A percentile compares a stretch with the other conserved stretches of the same genome.
Conservation (phyloP, 2,329 filamentous ascomycete genomes). For the Diaporthe ilicicola region DNA sequence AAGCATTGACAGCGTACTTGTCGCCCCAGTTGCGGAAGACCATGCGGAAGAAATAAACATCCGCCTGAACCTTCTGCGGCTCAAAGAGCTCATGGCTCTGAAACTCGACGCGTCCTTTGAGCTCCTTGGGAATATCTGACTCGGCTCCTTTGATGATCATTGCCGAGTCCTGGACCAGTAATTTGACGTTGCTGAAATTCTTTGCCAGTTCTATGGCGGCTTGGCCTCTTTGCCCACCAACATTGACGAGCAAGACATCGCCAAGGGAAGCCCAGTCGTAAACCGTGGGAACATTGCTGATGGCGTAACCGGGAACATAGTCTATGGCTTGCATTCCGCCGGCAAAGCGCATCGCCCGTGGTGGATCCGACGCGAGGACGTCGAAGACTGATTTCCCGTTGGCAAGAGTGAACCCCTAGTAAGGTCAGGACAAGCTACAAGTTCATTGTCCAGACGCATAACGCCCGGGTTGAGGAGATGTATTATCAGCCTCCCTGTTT, state of each 20-base stretch:
- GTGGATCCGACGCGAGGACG: neutral
- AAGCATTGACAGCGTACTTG: conserved; percentile 41
- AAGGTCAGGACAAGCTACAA: neutral
- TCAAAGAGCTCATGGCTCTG: conserved; percentile 13
- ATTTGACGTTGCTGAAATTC: neutral
- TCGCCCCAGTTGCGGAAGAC: conserved; percentile 57
- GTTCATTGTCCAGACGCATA: neutral
- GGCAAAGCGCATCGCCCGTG: neutral
- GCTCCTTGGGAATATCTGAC: neutral
- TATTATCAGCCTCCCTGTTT: neutral
- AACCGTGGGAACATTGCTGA: neutral
- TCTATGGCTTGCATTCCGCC: neutral
- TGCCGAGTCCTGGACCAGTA: neutral
- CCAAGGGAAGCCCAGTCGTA: neutral
- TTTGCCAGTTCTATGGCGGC: neutral
- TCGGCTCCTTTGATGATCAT: neutral
- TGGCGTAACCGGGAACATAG: neutral
- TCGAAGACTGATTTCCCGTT: neutral
- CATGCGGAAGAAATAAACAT: conserved; percentile 42
- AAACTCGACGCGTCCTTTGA: neutral
- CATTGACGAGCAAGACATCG: neutral
- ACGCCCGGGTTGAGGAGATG: neutral
- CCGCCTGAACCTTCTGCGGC: neutral
- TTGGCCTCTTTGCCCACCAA: neutral
- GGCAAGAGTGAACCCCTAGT: neutral